Conservation (phyloP, 768 basidiomycete species). For the Agrocybe chaxingu region DNA sequence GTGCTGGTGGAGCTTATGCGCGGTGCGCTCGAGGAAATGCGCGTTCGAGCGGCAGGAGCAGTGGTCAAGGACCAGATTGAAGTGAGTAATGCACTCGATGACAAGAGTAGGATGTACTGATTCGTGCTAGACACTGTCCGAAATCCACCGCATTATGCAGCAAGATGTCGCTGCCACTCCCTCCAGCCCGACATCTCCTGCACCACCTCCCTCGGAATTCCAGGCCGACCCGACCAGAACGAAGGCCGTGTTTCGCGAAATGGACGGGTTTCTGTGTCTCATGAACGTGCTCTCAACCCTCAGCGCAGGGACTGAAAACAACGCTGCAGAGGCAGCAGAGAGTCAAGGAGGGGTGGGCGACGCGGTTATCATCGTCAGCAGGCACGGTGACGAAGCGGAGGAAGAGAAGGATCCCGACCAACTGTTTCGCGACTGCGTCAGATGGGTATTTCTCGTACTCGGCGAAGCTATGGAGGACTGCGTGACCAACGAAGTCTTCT, state of each 20-base stretch:
- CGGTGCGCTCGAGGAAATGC: conserved; percentile 66
- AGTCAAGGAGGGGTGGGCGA: not conserved
- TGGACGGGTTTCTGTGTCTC: conserved; percentile 77
- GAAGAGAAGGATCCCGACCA: conserved; percentile 12
- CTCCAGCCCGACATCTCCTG: not conserved
- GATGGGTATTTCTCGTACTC: conserved; percentile 60
- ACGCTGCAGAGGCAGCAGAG: not conserved
- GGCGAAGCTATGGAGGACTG: conserved; percentile 63
- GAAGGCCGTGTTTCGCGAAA: conserved; percentile 75
- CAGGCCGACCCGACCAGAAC: conserved; percentile 25
- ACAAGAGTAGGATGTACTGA: not conserved
- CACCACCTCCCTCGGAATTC: not conserved
- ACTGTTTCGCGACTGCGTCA: conserved; percentile 36
- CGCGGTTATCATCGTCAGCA: conserved; percentile 15
- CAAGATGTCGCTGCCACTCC: conserved; percentile 42
- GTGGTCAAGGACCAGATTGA: conserved; percentile 40
- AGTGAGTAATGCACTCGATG: conserved; percentile 35
- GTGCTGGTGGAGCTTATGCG: conserved; percentile 71
- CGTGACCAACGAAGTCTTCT: conserved; percentile 55
- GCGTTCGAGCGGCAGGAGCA: conserved; percentile 40
- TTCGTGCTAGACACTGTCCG: conserved; percentile 49
- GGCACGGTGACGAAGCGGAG: conserved; percentile 21
- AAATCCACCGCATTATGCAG: conserved; percentile 65
- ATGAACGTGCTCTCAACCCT: conserved; percentile 71
- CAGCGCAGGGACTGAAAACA: conserved; percentile 22